phyloP scores from a whole-genome alignment of 176 grass and related monocot species.

The Lolium perenne region DNA sequence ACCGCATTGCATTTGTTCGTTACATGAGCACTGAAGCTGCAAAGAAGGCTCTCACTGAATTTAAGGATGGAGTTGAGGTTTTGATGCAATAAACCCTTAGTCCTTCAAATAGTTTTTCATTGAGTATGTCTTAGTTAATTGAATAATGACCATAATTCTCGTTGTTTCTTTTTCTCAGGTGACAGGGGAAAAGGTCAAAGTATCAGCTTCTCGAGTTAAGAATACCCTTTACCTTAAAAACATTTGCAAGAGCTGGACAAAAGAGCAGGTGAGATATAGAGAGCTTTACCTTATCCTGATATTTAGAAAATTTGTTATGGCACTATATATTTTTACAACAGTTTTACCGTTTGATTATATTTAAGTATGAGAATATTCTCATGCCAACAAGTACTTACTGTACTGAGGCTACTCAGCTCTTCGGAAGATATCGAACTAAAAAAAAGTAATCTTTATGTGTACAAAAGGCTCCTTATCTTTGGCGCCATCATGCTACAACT shows the following conservation, averaged over 20 bases:
- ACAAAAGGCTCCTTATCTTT: neutral
- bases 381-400: neutral
- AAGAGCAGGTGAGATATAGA: constrained; percentile 67
- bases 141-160: constrained; percentile 35
- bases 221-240: constrained; percentile 71
- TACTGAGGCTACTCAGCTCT: neutral
- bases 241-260: constrained; percentile 85
- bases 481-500: neutral
- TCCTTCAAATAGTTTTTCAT: constrained; percentile 23
- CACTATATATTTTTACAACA: neutral
- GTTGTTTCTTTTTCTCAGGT: constrained; percentile 67
- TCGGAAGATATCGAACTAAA: neutral
- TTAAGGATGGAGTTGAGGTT: constrained; percentile 86
- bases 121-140: constrained; percentile 28
- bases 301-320: neutral
- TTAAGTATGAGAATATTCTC: neutral
- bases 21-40: constrained; percentile 59
- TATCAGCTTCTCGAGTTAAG: constrained; percentile 67
- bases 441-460: neutral
- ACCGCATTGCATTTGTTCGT: constrained; percentile 69
- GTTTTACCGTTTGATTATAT: constrained; percentile 5
- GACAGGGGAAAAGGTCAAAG: constrained; percentile 64
- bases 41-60: constrained; percentile 73
- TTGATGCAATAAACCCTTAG: constrained; percentile 34
- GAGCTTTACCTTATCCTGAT: constrained; percentile 20